Evolutionary conservation across 257 asterid species (phyloP).

Genomic region (Solanum chiquidenum): DNA sequence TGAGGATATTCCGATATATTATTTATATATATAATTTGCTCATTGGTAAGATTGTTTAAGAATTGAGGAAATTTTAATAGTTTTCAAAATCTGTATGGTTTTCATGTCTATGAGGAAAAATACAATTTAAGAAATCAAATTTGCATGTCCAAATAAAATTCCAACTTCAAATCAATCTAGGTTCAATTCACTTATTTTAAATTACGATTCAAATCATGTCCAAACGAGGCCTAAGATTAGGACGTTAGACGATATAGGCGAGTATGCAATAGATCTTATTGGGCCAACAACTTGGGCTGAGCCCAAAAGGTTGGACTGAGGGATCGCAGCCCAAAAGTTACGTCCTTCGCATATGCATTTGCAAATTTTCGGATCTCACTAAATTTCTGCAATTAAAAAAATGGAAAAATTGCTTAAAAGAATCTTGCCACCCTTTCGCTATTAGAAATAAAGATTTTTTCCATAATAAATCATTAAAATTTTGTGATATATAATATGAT

Average conservation of each 20-base stretch:
- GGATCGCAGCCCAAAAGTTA: background rate
- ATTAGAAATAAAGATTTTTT: too few relatives aligned
- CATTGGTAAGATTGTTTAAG: too few relatives aligned
- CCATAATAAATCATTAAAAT: too few relatives aligned
- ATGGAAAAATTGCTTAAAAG: background rate
- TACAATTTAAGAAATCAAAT: too few relatives aligned
- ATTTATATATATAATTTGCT: too few relatives aligned
- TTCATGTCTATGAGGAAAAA: background rate
- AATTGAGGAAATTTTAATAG: too few relatives aligned
- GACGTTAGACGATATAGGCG: background rate
- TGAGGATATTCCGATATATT: too few relatives aligned
- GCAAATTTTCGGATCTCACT: background rate
- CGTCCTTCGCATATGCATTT: background rate
- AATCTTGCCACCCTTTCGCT: background rate
- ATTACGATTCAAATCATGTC: too few relatives aligned
- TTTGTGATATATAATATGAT: too few relatives aligned
- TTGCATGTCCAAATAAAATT: background rate
- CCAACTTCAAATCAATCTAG: too few relatives aligned
- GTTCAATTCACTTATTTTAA: background rate
- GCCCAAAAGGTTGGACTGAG: background rate
- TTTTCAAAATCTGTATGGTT: background rate
- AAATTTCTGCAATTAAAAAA: background rate
- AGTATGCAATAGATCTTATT: background rate
- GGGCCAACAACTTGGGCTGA: background rate
- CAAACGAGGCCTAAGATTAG: background rate